These are phyloP conservation scores for Mycena venus DNA, from an alignment of 768 basidiomycete genomes.

Conservation along the genomic window DNA sequence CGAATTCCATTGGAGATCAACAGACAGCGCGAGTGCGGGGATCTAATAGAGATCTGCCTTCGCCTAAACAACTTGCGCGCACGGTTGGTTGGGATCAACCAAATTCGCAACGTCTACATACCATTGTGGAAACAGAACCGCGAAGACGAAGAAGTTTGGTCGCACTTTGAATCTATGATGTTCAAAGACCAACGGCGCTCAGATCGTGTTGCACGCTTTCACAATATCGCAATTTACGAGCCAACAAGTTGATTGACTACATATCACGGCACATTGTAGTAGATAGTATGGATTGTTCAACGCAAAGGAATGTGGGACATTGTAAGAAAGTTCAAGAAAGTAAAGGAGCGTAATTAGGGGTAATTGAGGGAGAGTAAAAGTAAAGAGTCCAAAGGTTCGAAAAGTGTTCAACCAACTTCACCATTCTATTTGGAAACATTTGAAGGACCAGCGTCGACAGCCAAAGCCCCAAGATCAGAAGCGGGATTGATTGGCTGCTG, in stretches of 20 bases:
- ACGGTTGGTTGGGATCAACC: no score
- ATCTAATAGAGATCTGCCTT: no score
- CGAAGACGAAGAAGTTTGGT: conserved; percentile 50
- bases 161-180: conserved; percentile 50
- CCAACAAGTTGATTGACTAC: background rate
- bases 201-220: conserved; percentile 52
- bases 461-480: background rate
- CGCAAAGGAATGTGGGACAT: background rate
- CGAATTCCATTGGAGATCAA: no score
- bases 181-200: no score
- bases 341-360: no score
- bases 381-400: background rate
- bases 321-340: no score
- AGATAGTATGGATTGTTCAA: background rate
- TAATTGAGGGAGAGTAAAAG: conserved; percentile 1
- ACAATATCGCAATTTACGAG: conserved; percentile 41
- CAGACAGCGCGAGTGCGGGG: no score
- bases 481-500: no score
- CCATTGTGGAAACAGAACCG: conserved; percentile 50
- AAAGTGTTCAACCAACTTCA: background rate
- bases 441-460: background rate
- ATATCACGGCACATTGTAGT: background rate
- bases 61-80: no score
- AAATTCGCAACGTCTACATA: conserved; percentile 57
- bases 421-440: no score